Base-by-base conservation (phyloP, 2,329 filamentous ascomycete genomes). In the Cladophialophora immunda region DNA sequence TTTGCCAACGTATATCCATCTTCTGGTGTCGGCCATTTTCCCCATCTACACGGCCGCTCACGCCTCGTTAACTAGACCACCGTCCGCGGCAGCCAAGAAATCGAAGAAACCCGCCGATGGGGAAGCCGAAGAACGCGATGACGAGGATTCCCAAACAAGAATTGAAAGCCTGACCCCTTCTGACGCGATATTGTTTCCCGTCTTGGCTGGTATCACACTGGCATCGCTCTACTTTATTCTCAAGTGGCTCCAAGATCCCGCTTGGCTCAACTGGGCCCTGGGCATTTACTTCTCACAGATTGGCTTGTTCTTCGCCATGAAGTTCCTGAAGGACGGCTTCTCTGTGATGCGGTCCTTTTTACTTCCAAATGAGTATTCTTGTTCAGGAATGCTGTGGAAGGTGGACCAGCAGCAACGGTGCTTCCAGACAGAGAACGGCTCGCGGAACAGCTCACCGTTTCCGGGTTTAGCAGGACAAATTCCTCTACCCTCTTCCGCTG, bases 11-110 rank as follows among this genome's bases (percentile, higher is more conserved):
- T 73, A 89, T 72, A 73, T 83, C 0, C 89, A 91, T 76, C 81
- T 91, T 13, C 80, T 91, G 62, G 75, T 89, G 67, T 90, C 92
- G 30, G 90, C 93, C 15, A 79, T 97, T 17, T 89, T 91, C 69
- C 92, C 93, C 61, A 97, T 97, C 75, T 95, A 92, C 79, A 85
- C 92, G 4, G 92, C 92, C 56, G 88, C 93, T 8, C 92, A 97
- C 78, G 92, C 91, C n/a, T 91, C 94, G 0, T 86, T 98, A 22
- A 89, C 90, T 15, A 87, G 93, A 19, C 94, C 94, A 0, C 88
- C 91, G 0, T 97, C 94, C 0, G 94, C 94, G 0, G 89, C 84
- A 11, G 85, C 88, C 1, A 81, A 81, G 63, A 80, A 81, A 58
- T 45, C 50, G 15, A 68, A 59, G 25, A 73, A 76, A 17, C 75